Base-by-base conservation (phyloP, 768 basidiomycete species). In the Saitozyma podzolica region DNA sequence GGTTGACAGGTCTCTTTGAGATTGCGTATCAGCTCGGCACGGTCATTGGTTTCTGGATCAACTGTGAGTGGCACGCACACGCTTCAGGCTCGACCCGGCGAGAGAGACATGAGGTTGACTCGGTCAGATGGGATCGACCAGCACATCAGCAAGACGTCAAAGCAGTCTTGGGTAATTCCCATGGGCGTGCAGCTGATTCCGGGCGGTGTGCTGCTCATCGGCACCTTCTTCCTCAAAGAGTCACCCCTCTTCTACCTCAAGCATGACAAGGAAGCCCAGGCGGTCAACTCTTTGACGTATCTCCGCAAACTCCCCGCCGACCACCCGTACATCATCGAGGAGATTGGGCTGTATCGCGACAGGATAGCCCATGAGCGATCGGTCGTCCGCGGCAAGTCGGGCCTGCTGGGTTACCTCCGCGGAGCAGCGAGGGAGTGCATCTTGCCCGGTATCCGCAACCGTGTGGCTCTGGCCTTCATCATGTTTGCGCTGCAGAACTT, bases 111-210 rank as follows among this genome's bases (percentile, higher is more conserved):
- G 5, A 29, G 9, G 54, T 55, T 14, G 37, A 58, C 13, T 19
- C 42, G 20, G 43, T 62, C 62, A 59, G 63, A 29, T 60, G 71
- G 73, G 11, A 71, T 75, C 56, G 61, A 59, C 39, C 56, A 59
- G 50, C 54, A 59, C 59, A 63, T 75, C 49, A 50, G 61, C n/a
- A 51, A 59, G 51, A 56, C 56, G 19, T 42, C 56, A 11, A 62
- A 58, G 51, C 29, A 43, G 48, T 64, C 70, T 37, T 81, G 73
- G 69, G 56, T 72, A 40, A 79, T 80, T 19, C 75, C 78, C 4
- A 75, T 80, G 62, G 80, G 78, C 9, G 62, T 79, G 37, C 80
- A 79, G 59, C 70, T 91, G n/a, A 85, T 90, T 9, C 90, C 86
- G 8, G 87, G 86, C 0, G 89, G 84, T n/a, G 63, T 86, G 0